Evolutionary conservation across 2,329 filamentous ascomycete genomes (phyloP).

Genomic region (Parafenestella ontariensis): DNA sequence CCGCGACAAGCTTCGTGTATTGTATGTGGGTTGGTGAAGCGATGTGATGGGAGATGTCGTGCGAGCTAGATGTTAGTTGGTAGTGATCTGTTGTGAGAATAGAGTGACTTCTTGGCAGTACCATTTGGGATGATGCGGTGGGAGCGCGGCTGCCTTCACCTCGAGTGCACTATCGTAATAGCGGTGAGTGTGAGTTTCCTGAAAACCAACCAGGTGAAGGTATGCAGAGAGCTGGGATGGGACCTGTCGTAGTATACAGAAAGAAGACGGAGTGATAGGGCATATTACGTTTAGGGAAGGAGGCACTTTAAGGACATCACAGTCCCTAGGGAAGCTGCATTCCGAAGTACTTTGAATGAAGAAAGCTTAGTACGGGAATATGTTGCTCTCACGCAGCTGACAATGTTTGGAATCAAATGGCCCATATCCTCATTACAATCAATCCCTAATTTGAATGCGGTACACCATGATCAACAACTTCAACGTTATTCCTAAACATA

Average conservation of each 20-base stretch:
- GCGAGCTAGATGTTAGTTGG: not conserved
- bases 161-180: not conserved
- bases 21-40: not conserved
- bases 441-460: not conserved
- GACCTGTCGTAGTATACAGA: not conserved
- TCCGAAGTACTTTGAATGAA: not conserved
- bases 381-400: not conserved
- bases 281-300: not conserved
- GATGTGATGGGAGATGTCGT: not conserved
- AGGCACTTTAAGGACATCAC: not conserved
- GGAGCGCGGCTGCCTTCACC: not conserved
- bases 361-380: not conserved
- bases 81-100: not conserved
- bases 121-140: not conserved
- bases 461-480: slow-evolving; percentile 26
- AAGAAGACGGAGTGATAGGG: not conserved
- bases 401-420: not conserved
- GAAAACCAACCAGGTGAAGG: not conserved
- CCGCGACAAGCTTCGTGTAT: not conserved
- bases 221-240: not conserved
- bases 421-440: not conserved
- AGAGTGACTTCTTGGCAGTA: not conserved
- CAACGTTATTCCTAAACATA: slow-evolving; percentile 26
- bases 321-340: not conserved
- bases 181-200: not conserved